A percentile compares a stretch with the other conserved stretches of the same genome.
Evolutionary conservation across 768 basidiomycete genomes (phyloP).

Genomic region (Hygrocybe coccinea): DNA sequence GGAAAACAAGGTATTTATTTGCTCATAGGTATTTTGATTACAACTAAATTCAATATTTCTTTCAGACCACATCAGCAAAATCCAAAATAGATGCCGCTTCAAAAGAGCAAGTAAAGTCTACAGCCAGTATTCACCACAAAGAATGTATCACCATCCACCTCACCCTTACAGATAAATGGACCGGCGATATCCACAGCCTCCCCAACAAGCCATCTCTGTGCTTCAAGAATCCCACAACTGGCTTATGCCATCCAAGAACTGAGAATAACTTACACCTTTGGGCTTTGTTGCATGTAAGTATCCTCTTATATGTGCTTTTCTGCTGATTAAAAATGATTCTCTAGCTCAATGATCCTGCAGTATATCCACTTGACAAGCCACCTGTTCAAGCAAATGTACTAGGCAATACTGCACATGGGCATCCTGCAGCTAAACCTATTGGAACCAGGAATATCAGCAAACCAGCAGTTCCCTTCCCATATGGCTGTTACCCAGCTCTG

Average conservation of each 20-base stretch:
- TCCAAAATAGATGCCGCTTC: background rate
- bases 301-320: background rate
- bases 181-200: background rate
- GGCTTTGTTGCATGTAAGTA: slow-evolving; percentile 4
- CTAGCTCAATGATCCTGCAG: slow-evolving; percentile 1
- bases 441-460: background rate
- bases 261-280: slow-evolving; percentile 7
- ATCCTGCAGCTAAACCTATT: background rate
- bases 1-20: background rate
- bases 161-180: background rate
- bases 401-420: slow-evolving; percentile 1
- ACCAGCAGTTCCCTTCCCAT: background rate
- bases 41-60: background rate
- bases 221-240: slow-evolving; percentile 1
- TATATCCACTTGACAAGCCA: background rate
- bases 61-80: background rate
- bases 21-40: background rate
- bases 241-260: slow-evolving; percentile 5
- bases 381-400: slow-evolving; percentile 1
- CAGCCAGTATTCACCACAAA: background rate
- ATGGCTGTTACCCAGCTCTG: background rate
- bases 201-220: slow-evolving; percentile 1
- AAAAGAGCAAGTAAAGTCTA: background rate
- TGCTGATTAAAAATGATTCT: background rate
- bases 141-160: background rate